Conservation (phyloP, 2,329 filamentous ascomycete species). For the Cladorrhinum sp. region DNA sequence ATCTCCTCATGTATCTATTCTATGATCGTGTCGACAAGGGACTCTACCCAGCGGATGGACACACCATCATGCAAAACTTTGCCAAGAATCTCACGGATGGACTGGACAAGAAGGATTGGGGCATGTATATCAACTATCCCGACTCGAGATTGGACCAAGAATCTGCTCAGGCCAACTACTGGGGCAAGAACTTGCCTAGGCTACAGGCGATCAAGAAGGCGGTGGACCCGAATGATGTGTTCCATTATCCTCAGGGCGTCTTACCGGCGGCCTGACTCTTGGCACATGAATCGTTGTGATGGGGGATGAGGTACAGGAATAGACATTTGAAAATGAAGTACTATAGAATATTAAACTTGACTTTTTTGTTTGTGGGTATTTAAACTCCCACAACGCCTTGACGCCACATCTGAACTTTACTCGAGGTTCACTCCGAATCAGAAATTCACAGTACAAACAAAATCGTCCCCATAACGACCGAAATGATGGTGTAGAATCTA, state of each 20-base stretch:
- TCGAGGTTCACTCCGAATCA: too few relatives aligned
- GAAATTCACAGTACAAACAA: too few relatives aligned
- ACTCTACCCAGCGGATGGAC: slow-evolving; percentile 35
- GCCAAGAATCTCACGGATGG: slow-evolving; percentile 33
- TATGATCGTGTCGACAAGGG: slow-evolving; percentile 40
- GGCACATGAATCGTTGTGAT: not conserved
- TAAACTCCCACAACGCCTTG: too few relatives aligned
- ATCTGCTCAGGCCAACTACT: slow-evolving; percentile 37
- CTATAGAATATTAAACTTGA: too few relatives aligned
- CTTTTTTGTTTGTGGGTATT: too few relatives aligned
- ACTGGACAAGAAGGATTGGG: slow-evolving; percentile 32
- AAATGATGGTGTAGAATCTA: too few relatives aligned
- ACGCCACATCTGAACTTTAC: too few relatives aligned
- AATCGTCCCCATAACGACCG: too few relatives aligned
- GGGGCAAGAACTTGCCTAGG: slow-evolving; percentile 34
- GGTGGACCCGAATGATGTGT: slow-evolving; percentile 39
- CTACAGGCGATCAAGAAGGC: slow-evolving; percentile 36
- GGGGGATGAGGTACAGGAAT: not conserved
- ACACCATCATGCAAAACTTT: slow-evolving; percentile 35
- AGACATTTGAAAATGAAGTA: not conserved
- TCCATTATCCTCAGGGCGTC: slow-evolving; percentile 41
- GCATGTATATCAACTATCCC: slow-evolving; percentile 43
- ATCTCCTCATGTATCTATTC: slow-evolving; percentile 49
- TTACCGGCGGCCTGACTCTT: slow-evolving; percentile 21
- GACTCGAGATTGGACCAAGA: slow-evolving; percentile 36